A percentile compares a stretch with the other conserved stretches of the same genome.
These are phyloP conservation scores for Periconia macrospinosa DNA, from an alignment of 2,329 filamentous ascomycete genomes.

Conservation along the genomic window DNA sequence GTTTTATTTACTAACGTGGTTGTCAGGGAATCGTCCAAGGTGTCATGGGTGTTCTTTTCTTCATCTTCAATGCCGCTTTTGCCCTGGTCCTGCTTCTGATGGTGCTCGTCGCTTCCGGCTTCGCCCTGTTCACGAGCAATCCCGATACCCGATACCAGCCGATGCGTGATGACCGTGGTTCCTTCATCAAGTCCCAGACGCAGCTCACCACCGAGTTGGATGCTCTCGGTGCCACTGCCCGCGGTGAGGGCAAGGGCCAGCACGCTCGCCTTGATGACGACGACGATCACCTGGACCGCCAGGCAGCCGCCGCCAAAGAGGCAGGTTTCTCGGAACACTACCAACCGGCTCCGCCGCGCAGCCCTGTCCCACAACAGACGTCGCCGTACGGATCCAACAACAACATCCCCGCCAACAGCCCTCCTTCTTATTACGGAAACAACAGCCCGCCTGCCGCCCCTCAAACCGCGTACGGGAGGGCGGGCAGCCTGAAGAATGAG, in stretches of 20 bases:
- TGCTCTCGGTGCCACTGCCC: conserved; percentile 83
- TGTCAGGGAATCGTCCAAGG: conserved; percentile 73
- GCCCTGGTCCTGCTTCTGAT: conserved; percentile 80
- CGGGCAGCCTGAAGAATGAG: conserved; percentile 32
- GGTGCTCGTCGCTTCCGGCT: conserved; percentile 74
- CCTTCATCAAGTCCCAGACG: conserved; percentile 95
- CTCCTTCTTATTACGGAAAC: conserved; percentile 41
- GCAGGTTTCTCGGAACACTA: conserved; percentile 46
- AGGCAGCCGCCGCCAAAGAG: conserved; percentile 36
- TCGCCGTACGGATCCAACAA: conserved; percentile 46
- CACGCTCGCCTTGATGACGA: conserved; percentile 71
- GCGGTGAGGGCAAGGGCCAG: conserved; percentile 67
- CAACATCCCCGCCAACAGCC: conserved; percentile 34
- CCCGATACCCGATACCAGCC: conserved; percentile 93
- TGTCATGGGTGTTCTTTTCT: conserved; percentile 86
- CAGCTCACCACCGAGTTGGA: conserved; percentile 88
- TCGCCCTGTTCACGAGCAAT: conserved; percentile 87
- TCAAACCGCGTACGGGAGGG: conserved; percentile 28
- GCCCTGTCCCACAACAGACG: conserved; percentile 49
- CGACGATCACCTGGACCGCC: conserved; percentile 56
- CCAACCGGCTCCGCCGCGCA: conserved; percentile 48
- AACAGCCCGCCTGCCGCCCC: conserved; percentile 32
- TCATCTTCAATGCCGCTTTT: conserved; percentile 83
- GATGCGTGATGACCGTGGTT: conserved; percentile 94
- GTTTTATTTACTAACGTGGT: conserved; percentile 16